Base-by-base conservation (phyloP, 345 rosid genomes). In the Eucalyptus decipiens region DNA sequence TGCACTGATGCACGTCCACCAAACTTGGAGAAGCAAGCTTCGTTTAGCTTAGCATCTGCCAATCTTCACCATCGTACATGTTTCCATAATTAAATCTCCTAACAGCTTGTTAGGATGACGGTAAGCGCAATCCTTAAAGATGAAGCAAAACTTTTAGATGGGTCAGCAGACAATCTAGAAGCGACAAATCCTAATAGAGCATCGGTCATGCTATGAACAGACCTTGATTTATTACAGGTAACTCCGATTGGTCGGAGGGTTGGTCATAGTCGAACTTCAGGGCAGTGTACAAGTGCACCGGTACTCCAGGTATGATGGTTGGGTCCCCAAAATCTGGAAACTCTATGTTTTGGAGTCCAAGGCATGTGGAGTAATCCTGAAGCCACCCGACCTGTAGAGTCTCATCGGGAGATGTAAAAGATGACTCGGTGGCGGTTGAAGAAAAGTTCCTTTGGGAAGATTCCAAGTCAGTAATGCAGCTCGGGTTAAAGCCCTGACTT, bases 211-310 rank as follows among this genome's bases (percentile, higher is more conserved):
- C 90, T 89, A 96, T 91, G 91, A 97, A 97, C 90, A 97, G 92
- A 89, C 97, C 94, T 89, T 94, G 95, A 90, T 94, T 97, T 72
- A 93, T 90, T 83, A 94, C 85, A 86, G 93, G 81, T 91, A 90
- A 94, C 85, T 97, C 98, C 17, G 95, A 90, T 86, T 95, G 94
- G 52, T 97, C 99, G 30, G 88, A 88, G 60, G 90, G 89, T 90
- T 91, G 91, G 87, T 95, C 98, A 28, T 92, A 93, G 89, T 94
- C 98, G 87, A 92, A 94, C 97, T 95, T 93, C 85, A 89, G 88
- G 30, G 92, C 89, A 86, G 93, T 95, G 87, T 89, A 94, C 80
- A 94, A 88, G 91, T 92, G 90, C 42, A 93, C 86, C 67, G 98
- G 95, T 88, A 91, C 92, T 89, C 92, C 99, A 50, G 93, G 88